These are phyloP conservation scores for Mycothermus thermophilus DNA, from an alignment of 495 filamentous ascomycete genomes.

Conservation along the genomic window DNA sequence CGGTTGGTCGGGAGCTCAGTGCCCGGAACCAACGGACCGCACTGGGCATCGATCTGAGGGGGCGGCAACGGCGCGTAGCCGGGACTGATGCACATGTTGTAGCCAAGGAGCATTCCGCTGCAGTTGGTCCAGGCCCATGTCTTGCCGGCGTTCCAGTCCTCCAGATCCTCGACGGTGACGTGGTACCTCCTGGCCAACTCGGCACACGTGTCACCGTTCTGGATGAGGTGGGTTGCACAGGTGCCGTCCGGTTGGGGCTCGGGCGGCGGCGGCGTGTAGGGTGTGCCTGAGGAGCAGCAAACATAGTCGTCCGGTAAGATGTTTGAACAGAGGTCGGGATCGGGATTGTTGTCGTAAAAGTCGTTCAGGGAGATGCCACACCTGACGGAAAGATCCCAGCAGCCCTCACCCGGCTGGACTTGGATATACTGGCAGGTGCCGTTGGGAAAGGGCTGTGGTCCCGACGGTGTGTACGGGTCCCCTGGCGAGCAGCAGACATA, in stretches of 20 bases:
- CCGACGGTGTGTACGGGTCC: conserved; percentile 20
- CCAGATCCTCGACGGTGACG: conserved; percentile 24
- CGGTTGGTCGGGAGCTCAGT: conserved; percentile 12
- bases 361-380: conserved; percentile 28
- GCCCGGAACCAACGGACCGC: conserved; percentile 30
- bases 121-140: conserved; percentile 42
- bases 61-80: conserved; percentile 33
- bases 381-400: conserved; percentile 19
- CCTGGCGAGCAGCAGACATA: conserved; percentile 35
- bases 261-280: conserved; percentile 25
- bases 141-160: conserved; percentile 24
- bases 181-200: conserved; percentile 15
- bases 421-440: conserved; percentile 25
- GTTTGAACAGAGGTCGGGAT: conserved; percentile 22
- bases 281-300: conserved; percentile 30
- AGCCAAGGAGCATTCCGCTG: conserved; percentile 12
- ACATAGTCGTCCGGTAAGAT: conserved; percentile 25
- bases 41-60: conserved; percentile 20
- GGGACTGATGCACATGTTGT: conserved; percentile 33
- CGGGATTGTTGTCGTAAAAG: conserved; percentile 29
- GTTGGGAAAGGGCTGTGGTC: conserved; percentile 19
- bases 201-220: conserved; percentile 21
- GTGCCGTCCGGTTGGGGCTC: conserved; percentile 21
- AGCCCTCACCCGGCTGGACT: conserved; percentile 23
- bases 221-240: conserved; percentile 24